Conservation (phyloP, 2,329 filamentous ascomycete genomes). For the Talaromyces amestolkiae region DNA sequence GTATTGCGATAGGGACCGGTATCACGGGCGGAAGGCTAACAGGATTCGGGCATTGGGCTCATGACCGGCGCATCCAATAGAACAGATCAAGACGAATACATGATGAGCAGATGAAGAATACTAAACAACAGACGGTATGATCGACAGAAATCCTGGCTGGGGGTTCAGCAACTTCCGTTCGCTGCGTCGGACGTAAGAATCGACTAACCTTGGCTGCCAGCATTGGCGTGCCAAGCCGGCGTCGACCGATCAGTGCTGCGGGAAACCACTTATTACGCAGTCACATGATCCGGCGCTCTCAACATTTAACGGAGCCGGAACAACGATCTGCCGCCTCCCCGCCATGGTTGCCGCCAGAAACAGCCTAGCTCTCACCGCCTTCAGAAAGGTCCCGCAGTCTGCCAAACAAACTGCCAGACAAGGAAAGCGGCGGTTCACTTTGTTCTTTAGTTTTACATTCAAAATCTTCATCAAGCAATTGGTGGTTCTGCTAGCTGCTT, state of each 20-base stretch:
- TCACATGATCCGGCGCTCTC: background rate
- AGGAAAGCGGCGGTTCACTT: conserved; percentile 27
- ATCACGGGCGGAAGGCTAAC: conserved; percentile 6
- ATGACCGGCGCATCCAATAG: background rate
- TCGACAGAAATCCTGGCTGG: background rate
- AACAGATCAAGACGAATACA: background rate
- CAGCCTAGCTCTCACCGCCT: conserved; percentile 25
- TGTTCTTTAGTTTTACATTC: background rate
- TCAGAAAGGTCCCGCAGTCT: conserved; percentile 24
- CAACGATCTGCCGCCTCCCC: conserved; percentile 26
- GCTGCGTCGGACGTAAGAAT: background rate
- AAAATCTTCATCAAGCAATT: conserved; percentile 1
- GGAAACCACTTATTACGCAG: background rate
- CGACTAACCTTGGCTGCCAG: background rate
- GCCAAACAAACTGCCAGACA: conserved; percentile 36
- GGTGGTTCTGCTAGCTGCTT: background rate
- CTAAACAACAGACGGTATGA: background rate
- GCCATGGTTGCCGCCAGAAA: conserved; percentile 8
- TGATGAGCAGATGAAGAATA: background rate
- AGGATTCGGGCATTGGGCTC: conserved; percentile 5
- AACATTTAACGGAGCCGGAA: conserved; percentile 24
- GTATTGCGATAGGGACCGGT: background rate
- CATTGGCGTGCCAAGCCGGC: background rate
- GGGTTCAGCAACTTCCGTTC: background rate
- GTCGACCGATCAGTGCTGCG: background rate